Base-by-base conservation (phyloP, 257 asterid species). In the Rhazya stricta region DNA sequence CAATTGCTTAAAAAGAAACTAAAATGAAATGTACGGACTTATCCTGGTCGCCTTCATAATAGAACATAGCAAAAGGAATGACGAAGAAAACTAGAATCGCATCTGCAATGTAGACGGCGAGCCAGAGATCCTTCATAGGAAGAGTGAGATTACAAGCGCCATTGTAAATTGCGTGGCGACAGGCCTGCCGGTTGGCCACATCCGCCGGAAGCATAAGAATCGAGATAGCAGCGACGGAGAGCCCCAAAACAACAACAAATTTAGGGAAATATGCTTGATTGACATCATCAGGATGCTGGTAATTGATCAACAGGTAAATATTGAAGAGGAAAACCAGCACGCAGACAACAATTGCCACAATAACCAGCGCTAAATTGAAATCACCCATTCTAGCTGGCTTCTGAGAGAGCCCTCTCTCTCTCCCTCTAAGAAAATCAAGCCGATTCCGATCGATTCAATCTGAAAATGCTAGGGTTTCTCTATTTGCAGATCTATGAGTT, bases 221-320 rank as follows among this genome's bases (percentile, higher is more conserved):
- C 18, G 99, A 95, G 83, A 95, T 92, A 21, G 98, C 98, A 15
- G 99, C 98, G 46, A 95, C 75, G 66, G 99, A 87, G 62, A 95
- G 96, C 30, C 99, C 99, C 80, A 95, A 83, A 72, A 95, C 93
- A 81, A 95, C 99, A 51, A 95, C 99, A 72, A 95, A 82, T 85
- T 95, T 95, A 72, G 98, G 99, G 79, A 95, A 91, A 81, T 95
- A 95, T 4, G 99, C 99, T 83, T 95, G 99, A 81, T 95, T 95
- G n/a, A 45, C 89, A 74, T 95, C 99, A 73, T 95, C 98, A 0
- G 99, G 99, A 60, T 95, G 98, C 87, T 95, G 98, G 82, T 89
- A 95, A 78, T 95, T 95, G 72, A 95, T 85, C 48, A 95, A 89
- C 67, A 95, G 96, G 78, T 94, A 94, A 7, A 95, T 78, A 73